Evolutionary conservation across 2,329 filamentous ascomycete genomes (phyloP).

Genomic region (Capronia epimyces): DNA sequence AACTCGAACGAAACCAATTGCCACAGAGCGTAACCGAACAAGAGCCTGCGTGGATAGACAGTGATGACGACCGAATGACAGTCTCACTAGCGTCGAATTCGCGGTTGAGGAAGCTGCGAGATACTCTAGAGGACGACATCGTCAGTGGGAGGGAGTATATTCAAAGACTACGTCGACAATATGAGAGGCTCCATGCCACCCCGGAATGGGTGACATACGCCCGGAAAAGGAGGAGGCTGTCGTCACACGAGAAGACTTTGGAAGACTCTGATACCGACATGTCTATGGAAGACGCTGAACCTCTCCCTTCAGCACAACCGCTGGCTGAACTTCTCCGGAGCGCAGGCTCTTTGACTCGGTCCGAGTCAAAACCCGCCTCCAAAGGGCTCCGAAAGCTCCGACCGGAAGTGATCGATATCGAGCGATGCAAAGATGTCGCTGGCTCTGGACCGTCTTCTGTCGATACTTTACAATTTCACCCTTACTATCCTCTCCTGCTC

Average conservation of each 20-base stretch:
- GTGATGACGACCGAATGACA: slow-evolving; percentile 82
- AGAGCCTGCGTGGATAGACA: slow-evolving; percentile 78
- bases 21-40: slow-evolving; percentile 29
- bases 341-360: slow-evolving; percentile 58
- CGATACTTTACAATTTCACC: slow-evolving; percentile 82
- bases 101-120: slow-evolving; percentile 74
- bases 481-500: slow-evolving; percentile 70
- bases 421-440: slow-evolving; percentile 78
- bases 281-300: slow-evolving; percentile 47
- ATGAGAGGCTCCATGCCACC: slow-evolving; percentile 54
- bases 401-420: slow-evolving; percentile 84
- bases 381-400: slow-evolving; percentile 61
- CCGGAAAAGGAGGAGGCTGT: slow-evolving; percentile 23
- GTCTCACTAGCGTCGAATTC: slow-evolving; percentile 74
- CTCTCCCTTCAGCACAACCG: slow-evolving; percentile 64
- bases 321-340: slow-evolving; percentile 75
- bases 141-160: slow-evolving; percentile 83
- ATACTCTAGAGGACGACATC: slow-evolving; percentile 75
- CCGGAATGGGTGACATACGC: slow-evolving; percentile 54
- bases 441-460: slow-evolving; percentile 60
- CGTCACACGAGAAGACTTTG: slow-evolving; percentile 38
- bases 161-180: slow-evolving; percentile 72
- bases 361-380: slow-evolving; percentile 40
- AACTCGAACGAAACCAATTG: slow-evolving; percentile 35
- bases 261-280: slow-evolving; percentile 45